Evolutionary conservation across 331 rosid species (phyloP).

Genomic region (Pyrus hybrid): DNA sequence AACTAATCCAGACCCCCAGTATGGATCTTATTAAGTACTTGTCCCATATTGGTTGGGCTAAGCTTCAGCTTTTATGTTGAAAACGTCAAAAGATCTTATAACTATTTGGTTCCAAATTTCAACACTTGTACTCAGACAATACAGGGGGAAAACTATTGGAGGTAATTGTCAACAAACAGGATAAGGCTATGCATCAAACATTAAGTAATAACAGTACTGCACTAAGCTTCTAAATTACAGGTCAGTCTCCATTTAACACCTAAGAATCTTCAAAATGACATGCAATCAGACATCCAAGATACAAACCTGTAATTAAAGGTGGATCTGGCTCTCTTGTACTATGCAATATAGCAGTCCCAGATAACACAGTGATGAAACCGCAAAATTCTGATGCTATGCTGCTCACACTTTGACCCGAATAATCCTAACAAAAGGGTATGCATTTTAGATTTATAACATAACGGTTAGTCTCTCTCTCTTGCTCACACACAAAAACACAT

Average conservation of each 20-base stretch:
- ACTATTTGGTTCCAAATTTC: background rate
- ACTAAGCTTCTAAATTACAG: background rate
- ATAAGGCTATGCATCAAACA: no score
- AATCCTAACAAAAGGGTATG: constrained; percentile 49
- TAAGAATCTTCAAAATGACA: background rate
- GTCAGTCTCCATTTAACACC: background rate
- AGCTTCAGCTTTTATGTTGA: background rate
- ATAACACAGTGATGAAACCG: constrained; percentile 77
- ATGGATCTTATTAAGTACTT: background rate
- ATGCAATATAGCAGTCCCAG: constrained; percentile 75
- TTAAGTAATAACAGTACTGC: background rate
- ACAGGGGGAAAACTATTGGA: background rate
- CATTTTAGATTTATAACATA: background rate
- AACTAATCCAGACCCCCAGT: background rate
- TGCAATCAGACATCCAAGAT: background rate
- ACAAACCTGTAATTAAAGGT: constrained; percentile 47
- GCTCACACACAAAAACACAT: background rate
- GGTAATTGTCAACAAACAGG: background rate
- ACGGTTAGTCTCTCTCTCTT: background rate
- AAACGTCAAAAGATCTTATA: background rate
- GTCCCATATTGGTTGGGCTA: background rate
- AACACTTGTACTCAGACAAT: background rate
- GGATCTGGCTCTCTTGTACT: constrained; percentile 65
- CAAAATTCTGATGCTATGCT: constrained; percentile 78
- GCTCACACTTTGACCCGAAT: constrained; percentile 85